A percentile compares a stretch with the other conserved stretches of the same genome.
These are phyloP conservation scores for Fusarium sp. DNA, from an alignment of 2,329 filamentous ascomycete genomes.

Conservation along the genomic window DNA sequence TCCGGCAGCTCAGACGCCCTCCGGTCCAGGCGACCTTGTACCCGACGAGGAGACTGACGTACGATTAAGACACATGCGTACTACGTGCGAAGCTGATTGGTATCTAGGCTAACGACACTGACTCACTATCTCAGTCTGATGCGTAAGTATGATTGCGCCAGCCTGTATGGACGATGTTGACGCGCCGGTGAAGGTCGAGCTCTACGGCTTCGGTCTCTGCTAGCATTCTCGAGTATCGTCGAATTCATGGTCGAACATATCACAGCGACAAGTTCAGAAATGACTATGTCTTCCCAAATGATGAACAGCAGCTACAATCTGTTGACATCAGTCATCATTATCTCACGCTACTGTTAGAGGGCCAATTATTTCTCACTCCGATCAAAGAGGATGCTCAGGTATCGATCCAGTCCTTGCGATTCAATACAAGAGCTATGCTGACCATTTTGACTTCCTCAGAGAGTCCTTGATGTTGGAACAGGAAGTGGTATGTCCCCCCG, in stretches of 20 bases:
- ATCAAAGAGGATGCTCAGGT: conserved; percentile 1
- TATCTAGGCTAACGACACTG: not conserved
- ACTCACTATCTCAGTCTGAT: conserved; percentile 2
- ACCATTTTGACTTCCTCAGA: not conserved
- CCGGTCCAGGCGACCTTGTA: not conserved
- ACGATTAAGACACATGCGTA: not conserved
- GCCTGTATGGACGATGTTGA: too few relatives aligned
- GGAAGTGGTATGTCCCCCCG: conserved; percentile 7
- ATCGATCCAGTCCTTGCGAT: rapidly evolving
- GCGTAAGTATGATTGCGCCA: not conserved
- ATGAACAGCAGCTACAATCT: conserved; percentile 19
- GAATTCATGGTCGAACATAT: conserved; percentile 27
- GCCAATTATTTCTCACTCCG: conserved; percentile 10
- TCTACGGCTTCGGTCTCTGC: conserved; percentile 24
- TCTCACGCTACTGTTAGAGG: conserved; percentile 9
- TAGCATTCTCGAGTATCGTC: conserved; percentile 24
- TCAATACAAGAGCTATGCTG: rapidly evolving
- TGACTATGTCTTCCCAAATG: conserved; percentile 25
- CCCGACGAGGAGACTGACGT: not conserved
- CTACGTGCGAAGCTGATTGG: rapidly evolving
- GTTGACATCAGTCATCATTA: conserved; percentile 29
- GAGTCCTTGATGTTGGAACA: conserved; percentile 24
- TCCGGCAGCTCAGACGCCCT: not conserved
- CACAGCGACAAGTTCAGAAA: conserved; percentile 25
- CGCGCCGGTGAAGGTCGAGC: not conserved